A percentile compares a stretch with the other conserved stretches of the same genome.
Evolutionary conservation across 108 stramenopile genomes (phyloP).

Genomic region (Nannochloropsis granulata): DNA sequence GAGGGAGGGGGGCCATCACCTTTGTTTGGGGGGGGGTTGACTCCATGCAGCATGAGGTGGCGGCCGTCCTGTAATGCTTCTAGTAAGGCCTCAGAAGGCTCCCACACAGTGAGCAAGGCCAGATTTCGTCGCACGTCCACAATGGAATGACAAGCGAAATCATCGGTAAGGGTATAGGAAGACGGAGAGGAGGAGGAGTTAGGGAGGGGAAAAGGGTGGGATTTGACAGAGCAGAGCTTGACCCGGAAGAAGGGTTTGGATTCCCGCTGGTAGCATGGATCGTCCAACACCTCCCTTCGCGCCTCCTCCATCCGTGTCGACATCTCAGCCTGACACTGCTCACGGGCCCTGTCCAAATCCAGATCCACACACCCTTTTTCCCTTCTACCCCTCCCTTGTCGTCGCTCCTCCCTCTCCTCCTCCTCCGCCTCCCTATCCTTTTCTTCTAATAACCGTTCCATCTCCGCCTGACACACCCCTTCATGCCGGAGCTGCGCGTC

Average conservation of each 20-base stretch:
- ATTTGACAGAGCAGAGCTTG: neutral
- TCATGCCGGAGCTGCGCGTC: neutral
- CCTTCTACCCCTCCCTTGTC: neutral
- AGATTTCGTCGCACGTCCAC: neutral
- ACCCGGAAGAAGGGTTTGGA: neutral
- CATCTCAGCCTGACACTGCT: neutral
- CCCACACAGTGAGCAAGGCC: neutral
- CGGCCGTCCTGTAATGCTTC: neutral
- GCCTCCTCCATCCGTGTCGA: neutral
- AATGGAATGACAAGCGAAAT: neutral
- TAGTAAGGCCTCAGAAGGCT: neutral
- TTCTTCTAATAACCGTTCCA: neutral
- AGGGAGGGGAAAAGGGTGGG: neutral
- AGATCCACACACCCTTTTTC: neutral
- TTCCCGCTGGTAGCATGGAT: neutral
- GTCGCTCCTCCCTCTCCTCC: neutral
- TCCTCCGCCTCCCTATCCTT: neutral
- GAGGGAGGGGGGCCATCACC: neutral
- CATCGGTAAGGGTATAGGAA: neutral
- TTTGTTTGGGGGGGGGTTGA: neutral
- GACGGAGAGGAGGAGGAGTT: neutral
- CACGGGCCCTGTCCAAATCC: neutral
- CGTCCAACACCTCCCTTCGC: neutral
- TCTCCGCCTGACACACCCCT: neutral
- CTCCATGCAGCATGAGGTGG: neutral